phyloP scores from a whole-genome alignment of 164 flowering plant species.

The Dillenia turbinata region DNA sequence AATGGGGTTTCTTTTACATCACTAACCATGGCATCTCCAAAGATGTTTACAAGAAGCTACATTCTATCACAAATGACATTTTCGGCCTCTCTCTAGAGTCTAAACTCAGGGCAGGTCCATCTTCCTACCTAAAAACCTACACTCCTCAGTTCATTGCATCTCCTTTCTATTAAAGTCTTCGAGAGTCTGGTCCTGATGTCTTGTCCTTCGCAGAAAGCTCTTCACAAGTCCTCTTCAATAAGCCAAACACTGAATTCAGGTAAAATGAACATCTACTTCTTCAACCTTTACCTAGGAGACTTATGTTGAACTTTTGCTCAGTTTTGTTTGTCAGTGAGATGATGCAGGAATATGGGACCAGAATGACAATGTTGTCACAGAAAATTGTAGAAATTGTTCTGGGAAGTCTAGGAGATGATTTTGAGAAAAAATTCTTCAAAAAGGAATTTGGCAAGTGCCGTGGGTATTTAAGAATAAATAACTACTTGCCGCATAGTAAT shows the following conservation, averaged over 20 bases:
- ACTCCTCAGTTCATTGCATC: conserved; percentile 94
- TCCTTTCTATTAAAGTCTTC: conserved; percentile 75
- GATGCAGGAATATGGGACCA: conserved; percentile 68
- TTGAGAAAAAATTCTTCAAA: conserved; percentile 30
- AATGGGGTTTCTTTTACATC: conserved; percentile 88
- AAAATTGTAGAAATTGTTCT: conserved; percentile 38
- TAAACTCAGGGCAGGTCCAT: conserved; percentile 75
- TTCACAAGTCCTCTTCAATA: conserved; percentile 37
- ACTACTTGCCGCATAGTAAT: conserved; percentile 53
- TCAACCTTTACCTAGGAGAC: neutral
- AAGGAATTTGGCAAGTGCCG: conserved; percentile 61
- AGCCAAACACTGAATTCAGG: conserved; percentile 51
- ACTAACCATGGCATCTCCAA: conserved; percentile 72
- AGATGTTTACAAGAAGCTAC: conserved; percentile 36
- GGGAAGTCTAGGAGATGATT: conserved; percentile 49
- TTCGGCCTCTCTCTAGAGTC: conserved; percentile 55
- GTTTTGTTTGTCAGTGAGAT: conserved; percentile 40
- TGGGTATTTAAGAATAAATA: conserved; percentile 74
- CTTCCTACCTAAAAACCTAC: conserved; percentile 52
- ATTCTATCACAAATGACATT: conserved; percentile 38
- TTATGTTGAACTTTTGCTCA: neutral
- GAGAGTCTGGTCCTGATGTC: conserved; percentile 79
- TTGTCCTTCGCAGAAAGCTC: conserved; percentile 66
- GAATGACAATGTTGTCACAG: conserved; percentile 58
- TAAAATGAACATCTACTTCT: conserved; percentile 16